phyloP scores from a whole-genome alignment of 2,329 filamentous ascomycete genomes.

The Exserohilum rostratum region DNA sequence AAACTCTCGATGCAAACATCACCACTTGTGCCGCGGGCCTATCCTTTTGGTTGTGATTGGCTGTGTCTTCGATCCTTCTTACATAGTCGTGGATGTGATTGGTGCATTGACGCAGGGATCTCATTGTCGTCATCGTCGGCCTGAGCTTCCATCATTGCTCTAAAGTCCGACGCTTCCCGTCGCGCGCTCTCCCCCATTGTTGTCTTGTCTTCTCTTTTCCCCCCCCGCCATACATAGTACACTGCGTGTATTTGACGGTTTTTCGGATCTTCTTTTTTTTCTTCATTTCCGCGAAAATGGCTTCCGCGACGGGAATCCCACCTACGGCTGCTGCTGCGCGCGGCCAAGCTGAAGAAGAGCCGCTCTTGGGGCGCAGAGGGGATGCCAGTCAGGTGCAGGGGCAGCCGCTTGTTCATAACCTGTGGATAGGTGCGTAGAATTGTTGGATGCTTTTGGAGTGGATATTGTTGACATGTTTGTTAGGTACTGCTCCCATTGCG shows the following conservation, averaged over 20 bases:
- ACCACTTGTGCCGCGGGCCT: constrained; percentile 7
- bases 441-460: background rate
- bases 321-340: constrained; percentile 51
- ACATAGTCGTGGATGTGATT: constrained; percentile 19
- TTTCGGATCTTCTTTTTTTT: background rate
- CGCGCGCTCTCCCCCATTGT: background rate
- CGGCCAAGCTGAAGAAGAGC: constrained; percentile 64
- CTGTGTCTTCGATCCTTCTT: background rate
- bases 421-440: constrained; percentile 70
- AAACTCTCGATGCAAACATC: constrained; percentile 18
- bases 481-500: constrained; percentile 81
- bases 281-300: constrained; percentile 60
- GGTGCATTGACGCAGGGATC: constrained; percentile 19
- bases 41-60: constrained; percentile 13
- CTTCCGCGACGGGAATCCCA: constrained; percentile 71
- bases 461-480: background rate
- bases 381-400: constrained; percentile 74
- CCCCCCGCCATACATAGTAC: background rate
- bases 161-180: constrained; percentile 20
- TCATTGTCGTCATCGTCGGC: constrained; percentile 25
- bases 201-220: background rate
- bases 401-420: constrained; percentile 70
- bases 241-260: background rate
- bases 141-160: constrained; percentile 17
- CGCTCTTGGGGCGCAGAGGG: constrained; percentile 72